A percentile compares a stretch with the other conserved stretches of the same genome.
phyloP scores from a whole-genome alignment of 352 stramenopile genomes.

The Ophiocytium majus region DNA sequence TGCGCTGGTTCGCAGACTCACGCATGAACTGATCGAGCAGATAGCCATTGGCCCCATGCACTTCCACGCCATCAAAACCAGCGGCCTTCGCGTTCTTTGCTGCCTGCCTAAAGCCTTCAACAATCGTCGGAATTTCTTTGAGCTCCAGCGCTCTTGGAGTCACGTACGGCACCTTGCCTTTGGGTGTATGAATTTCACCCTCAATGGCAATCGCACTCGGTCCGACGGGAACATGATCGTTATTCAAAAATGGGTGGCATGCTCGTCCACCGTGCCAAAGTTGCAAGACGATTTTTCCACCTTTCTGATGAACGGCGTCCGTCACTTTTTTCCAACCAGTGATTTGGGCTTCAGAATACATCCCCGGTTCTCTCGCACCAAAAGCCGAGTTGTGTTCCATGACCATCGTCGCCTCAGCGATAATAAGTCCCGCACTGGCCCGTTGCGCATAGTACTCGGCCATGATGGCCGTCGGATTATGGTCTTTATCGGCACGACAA shows the following conservation, averaged over 20 bases:
- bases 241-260: slow-evolving; percentile 33
- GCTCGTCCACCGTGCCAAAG: slow-evolving; percentile 38
- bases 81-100: slow-evolving; percentile 66
- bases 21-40: slow-evolving; percentile 78
- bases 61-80: slow-evolving; percentile 80
- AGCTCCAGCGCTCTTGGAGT: slow-evolving; percentile 64
- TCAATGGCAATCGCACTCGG: slow-evolving; percentile 24
- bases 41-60: slow-evolving; percentile 85
- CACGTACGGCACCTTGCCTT: slow-evolving; percentile 29
- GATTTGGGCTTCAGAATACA: slow-evolving; percentile 17
- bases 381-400: not conserved
- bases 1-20: slow-evolving; percentile 65
- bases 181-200: slow-evolving; percentile 17
- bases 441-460: not conserved
- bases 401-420: not conserved
- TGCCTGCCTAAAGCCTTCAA: slow-evolving; percentile 67
- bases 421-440: not conserved
- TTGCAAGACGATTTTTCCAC: slow-evolving; percentile 44
- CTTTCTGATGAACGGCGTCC: no score
- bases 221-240: not conserved
- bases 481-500: not conserved
- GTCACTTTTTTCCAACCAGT: no score
- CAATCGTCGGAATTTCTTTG: slow-evolving; percentile 68
- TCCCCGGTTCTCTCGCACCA: not conserved
- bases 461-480: not conserved